Percentiles rank a stretch among this genome's conserved stretches.
These are phyloP conservation scores for Periconia digitata DNA, from an alignment of 2,329 filamentous ascomycete genomes.

Conservation along the genomic window DNA sequence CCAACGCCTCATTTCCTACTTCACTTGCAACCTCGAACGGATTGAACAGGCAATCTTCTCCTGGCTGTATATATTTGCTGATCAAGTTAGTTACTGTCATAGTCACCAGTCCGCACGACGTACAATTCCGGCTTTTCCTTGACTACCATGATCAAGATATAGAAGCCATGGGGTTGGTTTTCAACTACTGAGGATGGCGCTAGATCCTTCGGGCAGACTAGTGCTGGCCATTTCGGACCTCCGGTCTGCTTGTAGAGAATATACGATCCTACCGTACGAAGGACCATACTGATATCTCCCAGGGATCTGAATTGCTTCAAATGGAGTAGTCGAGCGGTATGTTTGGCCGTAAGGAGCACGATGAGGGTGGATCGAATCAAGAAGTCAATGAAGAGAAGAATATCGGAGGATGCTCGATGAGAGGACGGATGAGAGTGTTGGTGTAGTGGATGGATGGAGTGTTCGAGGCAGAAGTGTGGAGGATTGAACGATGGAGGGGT, in stretches of 20 bases:
- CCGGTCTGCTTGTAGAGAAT: slow-evolving; percentile 10
- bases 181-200: slow-evolving; percentile 9
- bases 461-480: neutral
- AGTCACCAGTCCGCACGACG: neutral
- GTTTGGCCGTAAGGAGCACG: too few relatives aligned
- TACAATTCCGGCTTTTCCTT: slow-evolving; percentile 15
- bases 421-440: too few relatives aligned
- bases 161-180: slow-evolving; percentile 13
- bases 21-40: neutral
- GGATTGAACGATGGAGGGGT: neutral
- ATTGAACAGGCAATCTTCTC: slow-evolving; percentile 12
- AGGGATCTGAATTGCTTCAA: too few relatives aligned
- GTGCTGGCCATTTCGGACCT: slow-evolving; percentile 17
- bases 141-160: slow-evolving; percentile 17
- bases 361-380: too few relatives aligned
- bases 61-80: slow-evolving; percentile 23
- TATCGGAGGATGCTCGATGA: too few relatives aligned
- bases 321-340: too few relatives aligned
- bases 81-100: neutral
- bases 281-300: neutral
- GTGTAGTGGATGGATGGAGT: neutral
- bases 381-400: too few relatives aligned
- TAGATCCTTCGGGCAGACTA: slow-evolving; percentile 23
- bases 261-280: slow-evolving; percentile 9
- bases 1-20: neutral